Evolutionary conservation across 2,329 filamentous ascomycete species (phyloP), one percentile per base, ranked within the genome.

Genomic region (Ascochyta viciae-villosae): DNA sequence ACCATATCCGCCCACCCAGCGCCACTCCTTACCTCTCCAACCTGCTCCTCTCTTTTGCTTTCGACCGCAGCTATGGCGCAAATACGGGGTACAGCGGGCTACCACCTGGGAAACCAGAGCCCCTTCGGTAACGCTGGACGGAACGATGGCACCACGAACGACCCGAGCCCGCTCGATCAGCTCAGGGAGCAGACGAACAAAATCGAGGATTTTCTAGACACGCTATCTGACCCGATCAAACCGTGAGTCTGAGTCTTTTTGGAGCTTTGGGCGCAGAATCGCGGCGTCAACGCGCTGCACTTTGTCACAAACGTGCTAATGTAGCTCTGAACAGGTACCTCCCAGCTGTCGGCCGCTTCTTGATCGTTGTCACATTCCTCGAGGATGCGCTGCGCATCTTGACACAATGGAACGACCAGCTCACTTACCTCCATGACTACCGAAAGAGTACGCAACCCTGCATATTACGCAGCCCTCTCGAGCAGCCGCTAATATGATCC

Each of bases 311-410:
- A 46, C 39, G 48, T 58, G 68, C 73, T 75, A 59, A 74, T 52
- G 19, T 37, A 9, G 39, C 6, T 26, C 43, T 43, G 43, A 64
- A 71, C 74, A 96, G 93, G 62, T 96, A 96, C 76, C 85, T 99
- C 40, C 95, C 95, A 56, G 92, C 91, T 64, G 94, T 99, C 81
- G 95, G 95, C 65, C 91, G 95, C 66, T 98, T 98, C 79, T 80
- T 99, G 66, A 99, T 99, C 68, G 95, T 99, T 53, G 95, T 98
- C 50, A 99, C 95, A 60, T 99, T 99, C 81, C 84, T 99, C 68
- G 95, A 99, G 79, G 95, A 99, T 82, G 92, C 93, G 45, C 82
- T 99, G 61, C 87, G 95, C 75, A 99, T 99, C 78, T 83, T 98
- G 69, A 99, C 95, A 66, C 95, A 99, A 87, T 99, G 95, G 93